Base-by-base conservation (phyloP, 2,329 filamentous ascomycete species). In the Fusarium humuli region DNA sequence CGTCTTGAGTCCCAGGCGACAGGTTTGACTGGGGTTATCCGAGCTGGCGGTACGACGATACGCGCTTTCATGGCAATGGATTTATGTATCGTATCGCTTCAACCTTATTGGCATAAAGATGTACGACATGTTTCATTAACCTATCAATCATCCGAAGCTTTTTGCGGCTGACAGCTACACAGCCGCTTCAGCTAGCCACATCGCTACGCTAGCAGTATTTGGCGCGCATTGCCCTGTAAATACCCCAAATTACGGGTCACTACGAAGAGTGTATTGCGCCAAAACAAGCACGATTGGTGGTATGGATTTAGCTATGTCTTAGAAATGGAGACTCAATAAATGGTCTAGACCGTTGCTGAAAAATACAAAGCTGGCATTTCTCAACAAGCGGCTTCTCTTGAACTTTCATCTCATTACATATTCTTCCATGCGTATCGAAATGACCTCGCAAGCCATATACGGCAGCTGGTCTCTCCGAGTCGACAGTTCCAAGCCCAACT, bases 91-190 rank as follows among this genome's bases (percentile, higher is more conserved):
- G 18, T n/a, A n/a, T n/a, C 18, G 5, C 18, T 11, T 12, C 4
- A 37, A n/a, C 0, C 34, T 11, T n/a, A n/a, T n/a, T n/a, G 10
- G 6, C 34, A 37, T 37, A 37, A n/a, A 37, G 10, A 37, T n/a
- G 7, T 11, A 37, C 10, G 0, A 2, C 6, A 12, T n/a, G 18
- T 37, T 37, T 37, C 34, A 12, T n/a, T 37, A 0, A 4, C 0
- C 10, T 9, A 11, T n/a, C 1, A 37, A n/a, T 11, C 10, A 6
- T 37, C 34, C 18, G 5, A 37, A n/a, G 34, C 9, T n/a, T 11
- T 18, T n/a, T 37, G 16, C 5, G 8, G 16, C 18, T 37, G 34
- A n/a, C 1, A n/a, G 34, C 9, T n/a, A 16, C 32, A 5, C 5
- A 34, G 16, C 5, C 23, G 4, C 23, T 23, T 23, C 23, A 23